Base-by-base conservation (phyloP, 2,329 filamentous ascomycete species). In the Rhynchosporium secalis region DNA sequence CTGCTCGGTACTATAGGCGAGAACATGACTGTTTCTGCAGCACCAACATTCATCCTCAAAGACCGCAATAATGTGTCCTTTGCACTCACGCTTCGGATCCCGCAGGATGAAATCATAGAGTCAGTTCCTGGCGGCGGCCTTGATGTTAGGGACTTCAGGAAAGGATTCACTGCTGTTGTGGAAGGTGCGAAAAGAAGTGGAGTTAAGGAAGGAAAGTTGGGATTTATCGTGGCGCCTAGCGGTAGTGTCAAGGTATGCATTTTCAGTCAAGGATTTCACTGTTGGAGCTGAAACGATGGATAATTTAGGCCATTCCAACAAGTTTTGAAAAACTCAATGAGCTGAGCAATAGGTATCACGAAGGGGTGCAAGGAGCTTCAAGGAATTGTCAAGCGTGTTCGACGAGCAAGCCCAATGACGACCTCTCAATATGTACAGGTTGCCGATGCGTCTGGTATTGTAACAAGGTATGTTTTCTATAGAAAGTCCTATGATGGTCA, bases 371-470 rank as follows among this genome's bases (percentile, higher is more conserved):
- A 20, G 12, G 8, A 15, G 10, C 36, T 10, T 28, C 33, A 9
- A 12, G 20, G 9, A 28, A 20, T 28, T 72, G 71, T 62, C 66
- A 69, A 29, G 68, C 64, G 4, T 72, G 71, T 64, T 63, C 62
- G 15, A 64, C 62, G 33, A 54, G 26, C 6, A 64, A 59, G 9
- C 55, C 48, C 7, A 54, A 56, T 7, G 62, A 61, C 10, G 62
- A 61, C 7, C 62, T 73, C 51, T 62, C 60, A 10, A 66, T 61
- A 40, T 73, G 70, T 65, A 68, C 65, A 64, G 71, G 71, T 0
- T 73, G 71, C 60, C 64, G 61, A 43, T 54, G 58, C 26, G 69
- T 69, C 33, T 72, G 70, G 70, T 73, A 73, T 66, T 73, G 71
- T 61, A 65, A 66, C 10, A 73, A 71, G 66, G 71, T 71, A 62